Conservation (phyloP, 192 early-diverging fungal genomes). For the Obelidium mucronatum region DNA sequence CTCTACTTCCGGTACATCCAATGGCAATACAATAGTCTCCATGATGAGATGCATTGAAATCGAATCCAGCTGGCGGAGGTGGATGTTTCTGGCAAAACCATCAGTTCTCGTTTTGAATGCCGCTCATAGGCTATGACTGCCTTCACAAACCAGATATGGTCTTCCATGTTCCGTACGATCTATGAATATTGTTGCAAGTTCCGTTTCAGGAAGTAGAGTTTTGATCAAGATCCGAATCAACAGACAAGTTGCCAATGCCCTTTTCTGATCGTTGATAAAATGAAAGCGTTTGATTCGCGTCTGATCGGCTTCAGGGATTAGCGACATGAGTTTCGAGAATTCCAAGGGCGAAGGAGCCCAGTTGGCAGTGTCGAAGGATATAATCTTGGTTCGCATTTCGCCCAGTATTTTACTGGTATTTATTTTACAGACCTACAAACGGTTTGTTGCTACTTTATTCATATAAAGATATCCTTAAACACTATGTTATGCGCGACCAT, state of each 20-base stretch:
- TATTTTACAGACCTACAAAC: no score
- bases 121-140: neutral
- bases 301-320: conserved; percentile 11
- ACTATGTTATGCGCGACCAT: no score
- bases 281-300: conserved; percentile 1
- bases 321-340: neutral
- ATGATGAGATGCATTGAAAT: conserved; percentile 31
- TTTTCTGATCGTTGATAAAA: conserved; percentile 13
- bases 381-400: no score
- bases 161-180: conserved; percentile 13
- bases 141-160: conserved; percentile 11
- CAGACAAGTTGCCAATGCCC: neutral
- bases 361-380: neutral
- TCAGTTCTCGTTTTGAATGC: neutral
- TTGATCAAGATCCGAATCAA: conserved; percentile 8
- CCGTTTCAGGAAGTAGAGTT: neutral
- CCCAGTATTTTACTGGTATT: no score
- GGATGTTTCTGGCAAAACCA: neutral
- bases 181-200: neutral
- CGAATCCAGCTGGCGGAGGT: neutral
- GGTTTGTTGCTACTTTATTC: no score
- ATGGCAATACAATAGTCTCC: conserved; percentile 15
- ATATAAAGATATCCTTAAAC: no score
- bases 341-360: neutral
- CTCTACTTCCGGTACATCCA: neutral